phyloP scores from a whole-genome alignment of 2,329 filamentous ascomycete species.

The Talaromyces sp. region DNA sequence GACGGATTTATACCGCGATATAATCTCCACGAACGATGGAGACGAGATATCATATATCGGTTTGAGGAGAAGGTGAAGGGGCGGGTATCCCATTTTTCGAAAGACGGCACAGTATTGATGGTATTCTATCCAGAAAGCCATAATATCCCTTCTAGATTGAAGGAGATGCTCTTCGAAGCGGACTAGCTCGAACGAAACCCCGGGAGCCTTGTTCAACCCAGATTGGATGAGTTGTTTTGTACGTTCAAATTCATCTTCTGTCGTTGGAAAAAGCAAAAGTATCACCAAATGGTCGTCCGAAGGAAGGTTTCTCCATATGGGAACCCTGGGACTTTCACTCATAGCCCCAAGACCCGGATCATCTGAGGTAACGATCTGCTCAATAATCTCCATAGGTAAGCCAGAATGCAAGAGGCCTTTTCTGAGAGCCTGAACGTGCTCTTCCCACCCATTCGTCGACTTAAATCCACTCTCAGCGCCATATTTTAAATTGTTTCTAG shows the following conservation, averaged over 20 bases:
- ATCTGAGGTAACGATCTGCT: too few relatives aligned
- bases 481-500: too few relatives aligned
- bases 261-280: background rate
- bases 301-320: background rate
- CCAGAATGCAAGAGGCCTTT: too few relatives aligned
- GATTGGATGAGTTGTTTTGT: background rate
- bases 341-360: background rate
- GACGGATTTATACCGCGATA: background rate
- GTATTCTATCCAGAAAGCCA: background rate
- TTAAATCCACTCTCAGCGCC: too few relatives aligned
- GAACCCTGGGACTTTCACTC: background rate
- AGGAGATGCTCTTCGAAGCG: background rate
- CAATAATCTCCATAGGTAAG: too few relatives aligned
- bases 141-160: background rate
- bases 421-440: too few relatives aligned
- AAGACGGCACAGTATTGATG: background rate
- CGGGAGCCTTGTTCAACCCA: background rate
- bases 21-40: background rate
- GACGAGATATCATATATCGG: background rate
- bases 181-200: background rate
- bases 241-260: background rate
- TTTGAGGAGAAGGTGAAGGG: background rate
- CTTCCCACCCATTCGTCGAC: too few relatives aligned
- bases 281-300: background rate
- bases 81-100: background rate